Percentiles rank a stretch among this genome's conserved stretches.
These are phyloP conservation scores for Halenospora varia DNA, from an alignment of 495 filamentous ascomycete genomes.

Conservation along the genomic window DNA sequence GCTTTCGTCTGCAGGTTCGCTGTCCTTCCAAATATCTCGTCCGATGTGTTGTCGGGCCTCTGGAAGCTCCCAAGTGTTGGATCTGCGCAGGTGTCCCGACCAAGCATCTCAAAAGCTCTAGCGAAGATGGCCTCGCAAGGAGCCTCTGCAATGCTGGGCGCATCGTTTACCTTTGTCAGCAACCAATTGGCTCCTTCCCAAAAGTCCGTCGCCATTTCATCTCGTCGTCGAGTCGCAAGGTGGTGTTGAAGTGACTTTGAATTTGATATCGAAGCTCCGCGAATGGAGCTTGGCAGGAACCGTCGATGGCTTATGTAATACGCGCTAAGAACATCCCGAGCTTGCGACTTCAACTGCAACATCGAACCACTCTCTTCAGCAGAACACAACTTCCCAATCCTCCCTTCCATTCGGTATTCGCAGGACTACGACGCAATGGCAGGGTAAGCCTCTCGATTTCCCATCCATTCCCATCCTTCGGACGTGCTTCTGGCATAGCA, in stretches of 20 bases:
- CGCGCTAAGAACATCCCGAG: conserved; percentile 2
- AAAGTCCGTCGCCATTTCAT: conserved; percentile 20
- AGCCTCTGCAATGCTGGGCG: conserved; percentile 51
- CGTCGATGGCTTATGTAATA: conserved; percentile 13
- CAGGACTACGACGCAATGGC: conserved; percentile 22
- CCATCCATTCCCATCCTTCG: too few relatives aligned
- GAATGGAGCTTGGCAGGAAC: conserved; percentile 8
- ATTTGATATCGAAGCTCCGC: background rate
- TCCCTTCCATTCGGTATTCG: background rate
- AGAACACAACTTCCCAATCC: conserved; percentile 4
- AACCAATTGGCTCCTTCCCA: conserved; percentile 9
- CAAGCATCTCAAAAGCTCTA: conserved; percentile 44
- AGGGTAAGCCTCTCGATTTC: too few relatives aligned
- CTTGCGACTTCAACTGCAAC: conserved; percentile 13
- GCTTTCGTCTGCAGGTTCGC: background rate
- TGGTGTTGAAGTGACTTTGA: background rate
- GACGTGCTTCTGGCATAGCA: conserved; percentile 2
- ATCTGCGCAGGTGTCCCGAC: conserved; percentile 20
- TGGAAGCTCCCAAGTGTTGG: too few relatives aligned
- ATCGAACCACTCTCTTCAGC: conserved; percentile 14
- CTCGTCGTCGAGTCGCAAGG: background rate
- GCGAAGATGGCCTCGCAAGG: conserved; percentile 47
- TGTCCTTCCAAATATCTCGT: background rate
- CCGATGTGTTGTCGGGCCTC: too few relatives aligned
- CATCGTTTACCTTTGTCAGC: conserved; percentile 29